Evolutionary conservation across 768 basidiomycete species (phyloP).

Genomic region (Termitomyces bulborhizus): DNA sequence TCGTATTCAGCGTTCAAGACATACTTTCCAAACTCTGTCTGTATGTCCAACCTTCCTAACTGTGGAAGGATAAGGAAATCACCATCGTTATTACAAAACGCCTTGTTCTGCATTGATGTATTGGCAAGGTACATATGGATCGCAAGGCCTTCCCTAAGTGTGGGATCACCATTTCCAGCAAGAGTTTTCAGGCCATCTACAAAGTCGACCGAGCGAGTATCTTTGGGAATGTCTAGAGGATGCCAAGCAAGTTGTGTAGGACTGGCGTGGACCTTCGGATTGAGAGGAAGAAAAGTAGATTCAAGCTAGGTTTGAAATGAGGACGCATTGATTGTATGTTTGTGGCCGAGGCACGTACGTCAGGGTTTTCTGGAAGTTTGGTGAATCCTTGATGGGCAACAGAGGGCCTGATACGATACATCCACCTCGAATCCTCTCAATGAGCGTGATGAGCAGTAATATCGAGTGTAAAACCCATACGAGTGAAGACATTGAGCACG

Average conservation of each 20-base stretch:
- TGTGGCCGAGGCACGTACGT: slow-evolving; percentile 31
- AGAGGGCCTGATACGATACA: slow-evolving; percentile 64
- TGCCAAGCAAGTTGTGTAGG: slow-evolving; percentile 65
- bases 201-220: slow-evolving; percentile 40
- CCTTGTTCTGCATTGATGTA: slow-evolving; percentile 51
- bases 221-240: slow-evolving; percentile 49
- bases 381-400: slow-evolving; percentile 62
- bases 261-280: slow-evolving; percentile 54
- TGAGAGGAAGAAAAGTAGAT: slow-evolving; percentile 52
- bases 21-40: slow-evolving; percentile 64
- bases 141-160: slow-evolving; percentile 56
- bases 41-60: slow-evolving; percentile 59
- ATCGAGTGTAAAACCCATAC: slow-evolving; percentile 23
- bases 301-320: slow-evolving; percentile 36
- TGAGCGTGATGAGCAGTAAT: background rate
- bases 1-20: slow-evolving; percentile 13
- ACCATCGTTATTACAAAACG: slow-evolving; percentile 59
- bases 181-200: slow-evolving; percentile 57
- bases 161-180: slow-evolving; percentile 58
- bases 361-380: slow-evolving; percentile 47
- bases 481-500: slow-evolving; percentile 45
- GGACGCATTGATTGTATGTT: background rate
- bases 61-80: slow-evolving; percentile 65
- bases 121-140: slow-evolving; percentile 59
- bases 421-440: slow-evolving; percentile 33